Evolutionary conservation across 2,329 filamentous ascomycete species (phyloP), one percentile per base, ranked within the genome.

Genomic region (Colletotrichum costaricense): DNA sequence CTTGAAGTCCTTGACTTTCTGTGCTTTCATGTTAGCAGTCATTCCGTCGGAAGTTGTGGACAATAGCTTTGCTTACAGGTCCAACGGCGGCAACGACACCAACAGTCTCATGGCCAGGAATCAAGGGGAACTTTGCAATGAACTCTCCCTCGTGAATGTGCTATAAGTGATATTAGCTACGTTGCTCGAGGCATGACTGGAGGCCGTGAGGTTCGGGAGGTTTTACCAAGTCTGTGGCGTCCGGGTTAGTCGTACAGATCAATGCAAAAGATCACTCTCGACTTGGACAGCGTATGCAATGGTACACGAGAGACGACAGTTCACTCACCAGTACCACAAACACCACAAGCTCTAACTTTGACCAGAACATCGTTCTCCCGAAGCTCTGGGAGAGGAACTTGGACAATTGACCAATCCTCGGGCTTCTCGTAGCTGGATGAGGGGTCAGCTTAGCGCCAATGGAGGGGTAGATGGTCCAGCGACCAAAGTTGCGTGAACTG

Each of bases 71-170:
- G 24, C 76, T 38, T 68, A 79, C 79, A 74, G 85, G 85, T 60
- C 89, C 89, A 52, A 90, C 79, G 14, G 86, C 89, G 38, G 89
- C 91, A 68, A 93, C 86, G 46, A 90, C 87, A 76, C 92, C 92
- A 54, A 92, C 89, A 46, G 91, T 92, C 81, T 93, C 92, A 77
- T 93, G 92, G 63, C 91, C 91, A 72, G 91, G 91, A 77, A 93
- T 91, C 71, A 93, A 84, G 64, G 91, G 91, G 79, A 93, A 93
- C 83, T 91, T 84, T 75, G 84, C 85, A 56, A 86, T 86, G 76
- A 93, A 93, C 82, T 93, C 91, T 78, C 92, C 92, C 80, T 93
- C 89, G 78, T 93, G 91, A 77, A 91, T 91, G 78, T 92, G 89
- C 80, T 80, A 46, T 62, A 49, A 14, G n/a, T 2, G 2, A 26